Evolutionary conservation across 2,329 filamentous ascomycete genomes (phyloP).

Genomic region (Chalaropsis ovoidea): DNA sequence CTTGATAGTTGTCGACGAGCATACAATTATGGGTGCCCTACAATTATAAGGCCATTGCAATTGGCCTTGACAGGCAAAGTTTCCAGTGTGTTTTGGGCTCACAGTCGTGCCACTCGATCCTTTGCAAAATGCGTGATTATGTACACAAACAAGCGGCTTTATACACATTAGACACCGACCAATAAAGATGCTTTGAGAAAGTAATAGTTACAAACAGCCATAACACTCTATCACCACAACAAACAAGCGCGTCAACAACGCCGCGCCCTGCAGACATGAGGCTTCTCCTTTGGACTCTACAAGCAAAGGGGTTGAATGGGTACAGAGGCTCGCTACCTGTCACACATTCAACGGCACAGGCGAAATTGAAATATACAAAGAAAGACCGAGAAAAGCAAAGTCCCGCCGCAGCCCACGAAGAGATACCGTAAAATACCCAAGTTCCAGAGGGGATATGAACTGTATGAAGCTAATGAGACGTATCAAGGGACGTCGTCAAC

Average conservation of each 20-base stretch:
- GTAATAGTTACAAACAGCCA: neutral
- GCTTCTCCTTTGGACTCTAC: neutral
- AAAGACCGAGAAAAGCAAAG: neutral
- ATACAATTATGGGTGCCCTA: too few relatives aligned
- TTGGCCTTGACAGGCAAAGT: too few relatives aligned
- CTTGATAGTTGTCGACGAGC: too few relatives aligned
- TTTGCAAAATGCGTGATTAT: neutral
- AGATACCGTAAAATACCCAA: neutral
- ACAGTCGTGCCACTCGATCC: too few relatives aligned
- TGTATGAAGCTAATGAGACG: neutral
- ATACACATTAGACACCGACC: neutral
- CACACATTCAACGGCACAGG: neutral
- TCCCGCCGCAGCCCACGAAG: neutral
- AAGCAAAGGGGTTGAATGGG: neutral
- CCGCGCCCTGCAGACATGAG: neutral
- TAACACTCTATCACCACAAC: neutral
- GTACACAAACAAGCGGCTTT: neutral
- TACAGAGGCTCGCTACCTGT: neutral
- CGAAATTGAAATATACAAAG: neutral
- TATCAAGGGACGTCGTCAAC: slow-evolving; percentile 8
- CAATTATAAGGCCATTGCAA: too few relatives aligned
- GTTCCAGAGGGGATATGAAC: neutral
- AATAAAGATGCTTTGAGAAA: neutral
- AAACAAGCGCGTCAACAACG: neutral
- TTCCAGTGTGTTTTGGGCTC: too few relatives aligned